Conservation (phyloP, 345 rosid species). For the Microcos paniculata region DNA sequence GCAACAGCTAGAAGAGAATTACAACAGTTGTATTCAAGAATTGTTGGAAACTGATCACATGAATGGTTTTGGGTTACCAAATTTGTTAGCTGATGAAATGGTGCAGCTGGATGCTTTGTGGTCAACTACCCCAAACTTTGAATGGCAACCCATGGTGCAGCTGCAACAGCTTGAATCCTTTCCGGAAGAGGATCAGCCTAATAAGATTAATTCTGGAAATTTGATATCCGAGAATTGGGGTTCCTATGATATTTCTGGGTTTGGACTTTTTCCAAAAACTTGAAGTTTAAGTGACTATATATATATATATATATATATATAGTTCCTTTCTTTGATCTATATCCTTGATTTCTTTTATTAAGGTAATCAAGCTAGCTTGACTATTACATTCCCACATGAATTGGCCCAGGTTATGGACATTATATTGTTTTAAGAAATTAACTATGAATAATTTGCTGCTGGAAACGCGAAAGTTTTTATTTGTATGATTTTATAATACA, state of each 20-base stretch:
- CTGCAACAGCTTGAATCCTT: slow-evolving; percentile 32
- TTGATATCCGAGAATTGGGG: slow-evolving; percentile 46
- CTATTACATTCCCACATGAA: not conserved
- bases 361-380: not conserved
- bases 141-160: slow-evolving; percentile 31
- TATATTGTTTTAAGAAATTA: not conserved
- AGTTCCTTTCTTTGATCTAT: not conserved
- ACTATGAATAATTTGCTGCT: not conserved
- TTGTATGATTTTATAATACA: no score
- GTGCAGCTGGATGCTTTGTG: slow-evolving; percentile 39
- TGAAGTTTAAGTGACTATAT: slow-evolving; percentile 1
- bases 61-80: slow-evolving; percentile 30
- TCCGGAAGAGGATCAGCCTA: slow-evolving; percentile 36
- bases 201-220: slow-evolving; percentile 39
- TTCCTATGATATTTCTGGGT: slow-evolving; percentile 54
- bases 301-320: not conserved
- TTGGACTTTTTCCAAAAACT: slow-evolving; percentile 44
- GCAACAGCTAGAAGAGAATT: slow-evolving; percentile 15
- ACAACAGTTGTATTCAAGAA: slow-evolving; percentile 12
- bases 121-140: slow-evolving; percentile 14
- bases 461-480: not conserved
- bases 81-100: slow-evolving; percentile 39
- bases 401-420: not conserved
- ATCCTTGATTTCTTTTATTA: not conserved
- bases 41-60: slow-evolving; percentile 19